A percentile compares a stretch with the other conserved stretches of the same genome.
Evolutionary conservation across 352 stramenopile genomes (phyloP).

Genomic region (Globisporangium nodosum): DNA sequence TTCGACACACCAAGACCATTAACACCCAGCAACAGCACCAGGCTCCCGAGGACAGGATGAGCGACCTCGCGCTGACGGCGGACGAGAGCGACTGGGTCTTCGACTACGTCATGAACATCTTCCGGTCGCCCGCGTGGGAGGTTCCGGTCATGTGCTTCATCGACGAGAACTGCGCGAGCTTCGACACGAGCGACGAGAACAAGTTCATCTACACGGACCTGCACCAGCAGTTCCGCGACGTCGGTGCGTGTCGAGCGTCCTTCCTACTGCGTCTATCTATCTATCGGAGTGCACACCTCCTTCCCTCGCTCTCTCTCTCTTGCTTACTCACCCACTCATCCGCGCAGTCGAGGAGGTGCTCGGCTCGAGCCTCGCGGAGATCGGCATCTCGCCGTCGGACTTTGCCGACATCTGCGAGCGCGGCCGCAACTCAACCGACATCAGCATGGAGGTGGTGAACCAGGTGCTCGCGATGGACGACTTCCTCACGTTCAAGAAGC

Average conservation of each 20-base stretch:
- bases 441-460: constrained; percentile 78
- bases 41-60: constrained; percentile 1
- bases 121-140: constrained; percentile 85
- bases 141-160: constrained; percentile 88
- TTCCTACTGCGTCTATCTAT: background rate
- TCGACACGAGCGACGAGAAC: constrained; percentile 88
- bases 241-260: constrained; percentile 17
- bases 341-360: constrained; percentile 65
- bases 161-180: constrained; percentile 85
- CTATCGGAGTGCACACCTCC: background rate
- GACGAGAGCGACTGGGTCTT: constrained; percentile 85
- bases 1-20: too few species aligned
- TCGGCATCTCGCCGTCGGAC: constrained; percentile 76
- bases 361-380: constrained; percentile 75
- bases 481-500: constrained; percentile 90
- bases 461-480: constrained; percentile 88
- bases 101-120: constrained; percentile 86
- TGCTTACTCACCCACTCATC: background rate
- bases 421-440: constrained; percentile 45
- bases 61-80: constrained; percentile 34
- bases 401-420: constrained; percentile 82
- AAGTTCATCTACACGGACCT: constrained; percentile 87
- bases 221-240: constrained; percentile 74
- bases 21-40: background rate
- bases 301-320: background rate